These are phyloP conservation scores for Irpex lacteus DNA, from an alignment of 1,284 basidiomycete species.

Conservation along the genomic window DNA sequence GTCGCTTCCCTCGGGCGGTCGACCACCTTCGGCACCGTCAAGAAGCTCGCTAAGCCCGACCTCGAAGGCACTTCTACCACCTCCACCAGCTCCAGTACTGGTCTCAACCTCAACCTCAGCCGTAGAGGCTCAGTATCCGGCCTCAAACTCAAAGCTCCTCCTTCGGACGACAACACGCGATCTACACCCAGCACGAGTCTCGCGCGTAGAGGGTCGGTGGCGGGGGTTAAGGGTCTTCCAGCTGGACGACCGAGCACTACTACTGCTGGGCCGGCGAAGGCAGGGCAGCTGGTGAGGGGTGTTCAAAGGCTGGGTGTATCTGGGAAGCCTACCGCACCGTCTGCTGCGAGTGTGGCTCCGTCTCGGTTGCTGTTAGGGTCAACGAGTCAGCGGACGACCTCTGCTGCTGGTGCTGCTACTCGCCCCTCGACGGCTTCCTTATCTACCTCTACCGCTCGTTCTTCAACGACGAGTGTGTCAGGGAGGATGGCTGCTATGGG, in stretches of 20 bases:
- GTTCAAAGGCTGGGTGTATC: conserved; percentile 22
- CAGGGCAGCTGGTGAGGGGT: background rate
- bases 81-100: background rate
- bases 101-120: background rate
- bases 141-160: background rate
- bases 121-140: background rate
- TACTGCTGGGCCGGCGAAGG: background rate
- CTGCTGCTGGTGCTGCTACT: too few species aligned
- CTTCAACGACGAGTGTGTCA: background rate
- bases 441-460: too few species aligned
- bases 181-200: background rate
- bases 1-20: background rate
- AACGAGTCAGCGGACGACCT: too few species aligned
- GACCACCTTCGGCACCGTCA: background rate
- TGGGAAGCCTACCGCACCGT: background rate
- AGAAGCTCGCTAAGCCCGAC: background rate
- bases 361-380: too few species aligned
- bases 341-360: background rate
- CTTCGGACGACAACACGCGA: background rate
- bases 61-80: background rate
- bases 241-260: background rate
- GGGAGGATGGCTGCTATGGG: background rate
- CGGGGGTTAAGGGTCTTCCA: background rate
- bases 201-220: background rate
- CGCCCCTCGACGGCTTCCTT: too few species aligned